phyloP scores from a whole-genome alignment of 306 rosid genomes.

The Gleditsia sinensis region DNA sequence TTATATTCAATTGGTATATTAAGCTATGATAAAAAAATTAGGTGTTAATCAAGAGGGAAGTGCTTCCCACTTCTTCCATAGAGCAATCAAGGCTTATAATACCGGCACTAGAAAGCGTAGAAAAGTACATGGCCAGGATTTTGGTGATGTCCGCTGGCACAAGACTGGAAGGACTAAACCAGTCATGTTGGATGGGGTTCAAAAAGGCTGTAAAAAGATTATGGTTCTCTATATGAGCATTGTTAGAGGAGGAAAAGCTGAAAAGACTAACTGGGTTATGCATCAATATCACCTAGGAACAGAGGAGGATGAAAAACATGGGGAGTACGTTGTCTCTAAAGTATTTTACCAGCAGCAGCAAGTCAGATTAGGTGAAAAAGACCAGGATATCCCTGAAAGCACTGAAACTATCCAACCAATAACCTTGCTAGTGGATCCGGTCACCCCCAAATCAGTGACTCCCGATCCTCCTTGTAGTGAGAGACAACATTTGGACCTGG shows the following conservation, averaged over 20 bases:
- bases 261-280: constrained; percentile 90
- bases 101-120: constrained; percentile 83
- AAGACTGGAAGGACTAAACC: constrained; percentile 88
- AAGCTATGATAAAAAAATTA: constrained; percentile 27
- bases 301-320: constrained; percentile 75
- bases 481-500: constrained; percentile 40
- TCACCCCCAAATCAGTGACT: constrained; percentile 73
- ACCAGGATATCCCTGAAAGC: constrained; percentile 57
- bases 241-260: constrained; percentile 63
- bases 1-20: constrained; percentile 25
- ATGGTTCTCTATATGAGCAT: constrained; percentile 73
- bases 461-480: constrained; percentile 66
- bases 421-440: constrained; percentile 58
- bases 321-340: constrained; percentile 72
- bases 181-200: constrained; percentile 62
- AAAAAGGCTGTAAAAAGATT: constrained; percentile 79
- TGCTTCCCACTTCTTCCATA: constrained; percentile 76
- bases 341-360: constrained; percentile 74
- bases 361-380: constrained; percentile 55
- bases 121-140: constrained; percentile 63
- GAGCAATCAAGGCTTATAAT: constrained; percentile 85
- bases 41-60: constrained; percentile 86
- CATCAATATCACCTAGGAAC: constrained; percentile 87
- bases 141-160: constrained; percentile 90
- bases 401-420: constrained; percentile 25